phyloP scores from a whole-genome alignment of 345 rosid species.

The Salix purpurea region DNA sequence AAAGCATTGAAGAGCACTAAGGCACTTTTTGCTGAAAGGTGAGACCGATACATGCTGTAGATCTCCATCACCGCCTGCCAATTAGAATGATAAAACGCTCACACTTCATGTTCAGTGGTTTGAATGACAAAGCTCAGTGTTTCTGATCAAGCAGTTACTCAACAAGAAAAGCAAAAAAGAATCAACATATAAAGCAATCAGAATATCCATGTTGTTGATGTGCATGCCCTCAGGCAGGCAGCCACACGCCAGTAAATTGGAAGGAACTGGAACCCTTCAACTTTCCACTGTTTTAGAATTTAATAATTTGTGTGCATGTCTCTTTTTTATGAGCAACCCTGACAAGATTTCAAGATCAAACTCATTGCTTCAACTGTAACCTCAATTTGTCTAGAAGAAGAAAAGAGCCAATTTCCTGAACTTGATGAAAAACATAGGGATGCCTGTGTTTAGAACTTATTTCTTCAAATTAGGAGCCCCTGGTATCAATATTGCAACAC shows the following conservation, averaged over 20 bases:
- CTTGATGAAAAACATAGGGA: neutral
- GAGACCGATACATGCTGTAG: slow-evolving; percentile 73
- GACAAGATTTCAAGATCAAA: neutral
- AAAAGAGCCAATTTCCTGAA: neutral
- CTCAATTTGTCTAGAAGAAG: neutral
- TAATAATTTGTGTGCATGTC: neutral
- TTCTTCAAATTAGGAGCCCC: neutral
- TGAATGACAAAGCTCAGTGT: neutral
- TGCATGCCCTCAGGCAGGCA: neutral
- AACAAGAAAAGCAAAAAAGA: neutral
- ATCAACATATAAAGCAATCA: neutral
- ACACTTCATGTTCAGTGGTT: neutral
- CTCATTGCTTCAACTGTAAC: neutral
- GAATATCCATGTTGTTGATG: neutral
- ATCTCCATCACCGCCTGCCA: slow-evolving; percentile 95
- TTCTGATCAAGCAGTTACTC: neutral
- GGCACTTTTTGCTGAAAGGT: slow-evolving; percentile 65
- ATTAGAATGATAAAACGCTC: slow-evolving; percentile 10
- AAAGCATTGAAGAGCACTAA: slow-evolving; percentile 77
- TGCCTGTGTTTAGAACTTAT: neutral
- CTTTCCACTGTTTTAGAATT: neutral
- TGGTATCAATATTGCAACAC: neutral
- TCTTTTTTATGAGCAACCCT: neutral
- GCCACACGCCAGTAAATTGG: neutral
- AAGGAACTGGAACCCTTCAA: neutral